Base-by-base conservation (phyloP, 2,329 filamentous ascomycete genomes). In the Arthroderma uncinatum region DNA sequence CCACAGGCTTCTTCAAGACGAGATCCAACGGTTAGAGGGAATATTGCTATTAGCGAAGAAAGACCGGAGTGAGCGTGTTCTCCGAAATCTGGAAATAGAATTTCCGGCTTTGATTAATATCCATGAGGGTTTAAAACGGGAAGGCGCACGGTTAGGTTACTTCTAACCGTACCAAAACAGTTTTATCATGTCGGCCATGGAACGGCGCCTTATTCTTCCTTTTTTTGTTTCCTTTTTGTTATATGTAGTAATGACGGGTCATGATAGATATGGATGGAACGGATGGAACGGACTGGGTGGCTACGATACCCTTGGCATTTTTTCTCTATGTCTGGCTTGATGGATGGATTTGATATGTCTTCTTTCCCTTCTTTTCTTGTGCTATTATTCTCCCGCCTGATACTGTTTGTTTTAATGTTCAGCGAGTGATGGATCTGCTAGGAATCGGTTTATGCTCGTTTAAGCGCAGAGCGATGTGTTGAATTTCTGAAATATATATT, bases 1-100 rank as follows among this genome's bases (percentile, higher is more conserved):
- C 2, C 64, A 66, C 39, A 61, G 60, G 7, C 60, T 62, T 28
- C 50, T 66, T 10, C 54, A 62, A 9, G 61, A 66, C 10, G 61
- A 63, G 16, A 63, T 65, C 37, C 48, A 42, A 12, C 55, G 59
- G 30, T 25, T 65, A 19, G 62, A 67, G 47, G 40, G 58, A 1
- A 58, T 12, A 2, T 34, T 62, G 7, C 28, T 53, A 5, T 34
- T 61, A 4, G 57, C 61, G 2, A 61, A 56, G 34, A 56, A 54
- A 9, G 59, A 61, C 23, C 59, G 61, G 6, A 57, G 61, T 37
- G 58, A 62, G 44, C 53, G 56, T 16, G 44, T 62, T 9, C 44
- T 62, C 25, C 56, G 54, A 9, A 53, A 34, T 10, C 37, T 62
- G 9, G 61, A 62, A 16, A 16, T 30, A 25, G 61, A 62, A 50